Base-by-base conservation (phyloP, 2,329 filamentous ascomycete genomes). In the Pyrenophora seminiperda region DNA sequence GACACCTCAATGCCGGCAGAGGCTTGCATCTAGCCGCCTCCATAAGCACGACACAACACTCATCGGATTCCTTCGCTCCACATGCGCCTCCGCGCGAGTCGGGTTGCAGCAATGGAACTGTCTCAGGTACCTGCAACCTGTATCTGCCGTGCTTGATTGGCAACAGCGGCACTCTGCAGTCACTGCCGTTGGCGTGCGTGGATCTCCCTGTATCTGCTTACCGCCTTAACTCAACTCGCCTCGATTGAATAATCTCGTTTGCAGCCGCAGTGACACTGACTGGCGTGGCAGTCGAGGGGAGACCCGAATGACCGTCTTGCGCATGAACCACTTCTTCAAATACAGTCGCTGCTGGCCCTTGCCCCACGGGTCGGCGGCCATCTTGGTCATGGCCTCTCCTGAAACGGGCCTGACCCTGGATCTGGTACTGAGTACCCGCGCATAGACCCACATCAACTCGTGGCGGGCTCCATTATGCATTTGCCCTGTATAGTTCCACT, bases 391-490 rank as follows among this genome's bases (percentile, higher is more conserved):
- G 33, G 31, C 34, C 30, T 48, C 43, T 45, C 47, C 47, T 65
- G 56, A 65, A 65, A 65, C 60, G 53, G 51, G 45, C 42, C 51
- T 50, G 47, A 50, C 44, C 54, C 50, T 54, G 52, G 41, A 38
- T 50, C 19, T 33, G 51, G 54, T 48, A 46, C 44, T 47, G 50
- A 54, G 47, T 41, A 54, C 40, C 47, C 43, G 37, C 42, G 47
- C 44, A 43, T 31, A 40, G 59, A 54, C 53, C 61, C 61, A 61
- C 59, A 55, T 51, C 55, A 54, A n/a, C 47, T 47, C 57, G 55
- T 62, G 62, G 62, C 60, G 39, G 39, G 47, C 37, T 39, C 17
- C 47, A 47, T 46, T 39, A 52, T 51, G 47, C 31, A 15, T 40
- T 40, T 49, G 50, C 48, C 31, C 42, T 51, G 37, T 53, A 52